A percentile compares a stretch with the other conserved stretches of the same genome.
Evolutionary conservation across 148 eudicot genomes (phyloP).

Genomic region (Arbutus unedo): DNA sequence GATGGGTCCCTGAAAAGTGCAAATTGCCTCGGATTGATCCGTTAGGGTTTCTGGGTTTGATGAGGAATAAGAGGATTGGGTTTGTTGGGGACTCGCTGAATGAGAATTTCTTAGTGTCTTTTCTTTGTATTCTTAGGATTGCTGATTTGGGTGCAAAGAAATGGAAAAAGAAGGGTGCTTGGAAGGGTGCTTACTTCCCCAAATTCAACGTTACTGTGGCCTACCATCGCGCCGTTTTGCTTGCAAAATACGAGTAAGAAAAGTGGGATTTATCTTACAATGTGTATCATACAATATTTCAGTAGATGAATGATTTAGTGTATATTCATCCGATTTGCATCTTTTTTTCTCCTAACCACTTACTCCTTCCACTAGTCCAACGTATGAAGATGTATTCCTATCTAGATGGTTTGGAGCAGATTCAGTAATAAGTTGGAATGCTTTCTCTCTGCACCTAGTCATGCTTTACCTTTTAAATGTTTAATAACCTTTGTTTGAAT

Average conservation of each 20-base stretch:
- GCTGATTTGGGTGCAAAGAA: conserved; percentile 73
- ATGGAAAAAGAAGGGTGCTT: conserved; percentile 89
- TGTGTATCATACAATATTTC: not conserved
- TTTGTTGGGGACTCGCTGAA: conserved; percentile 91
- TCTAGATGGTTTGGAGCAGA: not conserved
- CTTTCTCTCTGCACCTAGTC: not conserved
- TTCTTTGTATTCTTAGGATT: conserved; percentile 63
- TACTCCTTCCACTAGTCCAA: not conserved
- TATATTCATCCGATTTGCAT: not conserved
- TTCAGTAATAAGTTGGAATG: not conserved
- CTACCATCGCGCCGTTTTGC: conserved; percentile 92
- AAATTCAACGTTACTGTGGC: conserved; percentile 74
- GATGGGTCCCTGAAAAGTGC: conserved; percentile 76
- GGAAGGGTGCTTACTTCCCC: conserved; percentile 91
- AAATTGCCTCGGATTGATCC: conserved; percentile 59
- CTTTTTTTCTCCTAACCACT: too few relatives aligned
- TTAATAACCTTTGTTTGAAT: not conserved
- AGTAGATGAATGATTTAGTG: not conserved
- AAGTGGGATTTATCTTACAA: not conserved
- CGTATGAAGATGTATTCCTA: not conserved
- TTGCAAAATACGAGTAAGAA: conserved; percentile 70
- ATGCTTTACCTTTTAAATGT: conserved; percentile 5
- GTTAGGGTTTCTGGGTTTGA: conserved; percentile 49
- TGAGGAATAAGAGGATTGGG: conserved; percentile 79
- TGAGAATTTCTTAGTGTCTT: conserved; percentile 70